Evolutionary conservation across 2,329 filamentous ascomycete species (phyloP).

Genomic region (Arthrobotrys pseudoclavata): DNA sequence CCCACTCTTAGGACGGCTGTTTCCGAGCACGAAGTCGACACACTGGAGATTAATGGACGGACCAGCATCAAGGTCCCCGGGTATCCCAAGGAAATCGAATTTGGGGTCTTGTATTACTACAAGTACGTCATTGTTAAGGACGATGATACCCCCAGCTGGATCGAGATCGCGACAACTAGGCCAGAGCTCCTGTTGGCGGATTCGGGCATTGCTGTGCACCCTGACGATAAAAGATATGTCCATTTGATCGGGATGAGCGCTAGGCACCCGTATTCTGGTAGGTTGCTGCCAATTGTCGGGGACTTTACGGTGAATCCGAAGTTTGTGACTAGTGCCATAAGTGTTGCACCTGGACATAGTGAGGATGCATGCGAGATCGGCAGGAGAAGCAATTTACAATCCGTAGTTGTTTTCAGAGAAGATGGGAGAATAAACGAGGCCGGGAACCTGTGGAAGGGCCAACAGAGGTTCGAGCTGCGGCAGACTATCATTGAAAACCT

Average conservation of each 20-base stretch:
- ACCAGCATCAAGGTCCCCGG: conserved; percentile 47
- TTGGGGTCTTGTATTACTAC: conserved; percentile 62
- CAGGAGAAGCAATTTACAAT: conserved; percentile 46
- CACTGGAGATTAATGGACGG: conserved; percentile 53
- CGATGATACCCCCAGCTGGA: conserved; percentile 44
- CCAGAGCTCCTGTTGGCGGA: conserved; percentile 63
- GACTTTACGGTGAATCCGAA: conserved; percentile 61
- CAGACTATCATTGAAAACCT: conserved; percentile 60
- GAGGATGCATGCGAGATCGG: conserved; percentile 61
- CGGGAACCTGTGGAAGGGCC: conserved; percentile 15
- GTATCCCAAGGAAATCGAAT: conserved; percentile 54
- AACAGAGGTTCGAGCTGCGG: conserved; percentile 60
- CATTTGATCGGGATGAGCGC: conserved; percentile 44
- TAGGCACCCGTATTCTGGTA: conserved; percentile 33
- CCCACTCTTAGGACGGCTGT: conserved; percentile 61
- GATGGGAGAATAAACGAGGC: conserved; percentile 33
- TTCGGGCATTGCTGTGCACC: conserved; percentile 63
- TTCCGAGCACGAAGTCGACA: conserved; percentile 62
- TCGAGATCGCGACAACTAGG: conserved; percentile 62
- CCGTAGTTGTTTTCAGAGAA: conserved; percentile 30
- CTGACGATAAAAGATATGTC: conserved; percentile 62
- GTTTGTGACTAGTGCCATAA: conserved; percentile 62
- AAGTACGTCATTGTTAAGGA: conserved; percentile 61
- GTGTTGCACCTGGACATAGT: conserved; percentile 63
- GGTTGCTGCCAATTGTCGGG: conserved; percentile 61